Evolutionary conservation across 2,329 filamentous ascomycete genomes (phyloP).

Genomic region (Leptographium procerum): DNA sequence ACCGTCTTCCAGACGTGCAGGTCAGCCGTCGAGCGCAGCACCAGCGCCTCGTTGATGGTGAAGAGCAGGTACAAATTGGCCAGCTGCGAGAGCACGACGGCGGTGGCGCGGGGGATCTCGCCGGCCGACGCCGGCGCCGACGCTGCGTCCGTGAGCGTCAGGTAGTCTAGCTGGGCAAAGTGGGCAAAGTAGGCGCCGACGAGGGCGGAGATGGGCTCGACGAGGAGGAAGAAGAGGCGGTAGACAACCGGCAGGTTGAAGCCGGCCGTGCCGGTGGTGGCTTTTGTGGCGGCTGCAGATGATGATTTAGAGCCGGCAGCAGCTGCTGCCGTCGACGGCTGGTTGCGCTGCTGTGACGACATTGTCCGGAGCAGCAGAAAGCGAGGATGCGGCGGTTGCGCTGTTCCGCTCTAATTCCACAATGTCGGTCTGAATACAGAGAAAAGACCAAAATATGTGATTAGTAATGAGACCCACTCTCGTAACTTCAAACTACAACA

Average conservation of each 20-base stretch:
- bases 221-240: slow-evolving; percentile 61
- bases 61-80: slow-evolving; percentile 71
- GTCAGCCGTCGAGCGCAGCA: slow-evolving; percentile 59
- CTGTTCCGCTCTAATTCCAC: background rate
- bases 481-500: too few species aligned
- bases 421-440: background rate
- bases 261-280: background rate
- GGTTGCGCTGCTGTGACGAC: background rate
- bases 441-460: background rate
- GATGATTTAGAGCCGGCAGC: too few species aligned
- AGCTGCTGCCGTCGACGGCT: background rate
- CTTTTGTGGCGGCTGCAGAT: background rate
- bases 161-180: slow-evolving; percentile 41
- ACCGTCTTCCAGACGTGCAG: slow-evolving; percentile 58
- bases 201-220: slow-evolving; percentile 50
- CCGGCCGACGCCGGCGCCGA: slow-evolving; percentile 30
- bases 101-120: slow-evolving; percentile 45
- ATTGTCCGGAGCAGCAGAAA: background rate
- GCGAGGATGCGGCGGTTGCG: background rate
- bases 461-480: background rate
- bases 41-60: slow-evolving; percentile 64
- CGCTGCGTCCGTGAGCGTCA: slow-evolving; percentile 48
- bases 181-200: slow-evolving; percentile 41
- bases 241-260: slow-evolving; percentile 32
- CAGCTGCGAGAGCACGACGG: slow-evolving; percentile 61